phyloP scores from a whole-genome alignment of 1,139 yeast species.

The Komagataea norvegica region DNA sequence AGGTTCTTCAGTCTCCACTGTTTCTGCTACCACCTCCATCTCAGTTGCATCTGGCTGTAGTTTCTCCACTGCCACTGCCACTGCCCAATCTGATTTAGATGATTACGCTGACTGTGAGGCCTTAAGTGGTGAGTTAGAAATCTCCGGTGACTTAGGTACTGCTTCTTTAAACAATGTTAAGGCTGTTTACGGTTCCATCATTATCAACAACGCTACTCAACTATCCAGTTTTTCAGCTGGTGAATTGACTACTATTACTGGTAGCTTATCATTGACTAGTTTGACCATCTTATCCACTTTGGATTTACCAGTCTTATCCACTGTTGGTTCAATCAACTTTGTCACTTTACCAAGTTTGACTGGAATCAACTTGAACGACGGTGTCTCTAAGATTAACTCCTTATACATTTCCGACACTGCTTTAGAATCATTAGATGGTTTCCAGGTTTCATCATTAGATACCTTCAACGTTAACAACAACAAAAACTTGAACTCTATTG shows the following conservation, averaged over 20 bases:
- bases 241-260: slow-evolving; percentile 67
- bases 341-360: slow-evolving; percentile 81
- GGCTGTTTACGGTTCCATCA: slow-evolving; percentile 72
- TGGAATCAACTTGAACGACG: slow-evolving; percentile 63
- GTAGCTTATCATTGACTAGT: slow-evolving; percentile 54
- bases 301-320: slow-evolving; percentile 71
- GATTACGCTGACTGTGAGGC: slow-evolving; percentile 69
- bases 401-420: slow-evolving; percentile 84
- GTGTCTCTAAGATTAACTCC: slow-evolving; percentile 69
- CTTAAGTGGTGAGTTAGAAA: slow-evolving; percentile 71
- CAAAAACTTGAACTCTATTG: slow-evolving; percentile 60
- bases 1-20: slow-evolving; percentile 25
- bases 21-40: slow-evolving; percentile 28
- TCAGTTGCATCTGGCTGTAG: slow-evolving; percentile 37
- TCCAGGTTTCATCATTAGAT: slow-evolving; percentile 67
- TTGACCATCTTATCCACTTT: slow-evolving; percentile 66
- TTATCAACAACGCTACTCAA: slow-evolving; percentile 57
- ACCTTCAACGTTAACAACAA: slow-evolving; percentile 88
- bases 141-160: slow-evolving; percentile 57
- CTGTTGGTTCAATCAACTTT: slow-evolving; percentile 76
- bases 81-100: slow-evolving; percentile 76
- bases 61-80: slow-evolving; percentile 55
- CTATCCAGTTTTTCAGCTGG: slow-evolving; percentile 72
- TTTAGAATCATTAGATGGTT: slow-evolving; percentile 73
- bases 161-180: slow-evolving; percentile 57